Evolutionary conservation across 306 rosid species (phyloP).

Genomic region (Quercus suber): DNA sequence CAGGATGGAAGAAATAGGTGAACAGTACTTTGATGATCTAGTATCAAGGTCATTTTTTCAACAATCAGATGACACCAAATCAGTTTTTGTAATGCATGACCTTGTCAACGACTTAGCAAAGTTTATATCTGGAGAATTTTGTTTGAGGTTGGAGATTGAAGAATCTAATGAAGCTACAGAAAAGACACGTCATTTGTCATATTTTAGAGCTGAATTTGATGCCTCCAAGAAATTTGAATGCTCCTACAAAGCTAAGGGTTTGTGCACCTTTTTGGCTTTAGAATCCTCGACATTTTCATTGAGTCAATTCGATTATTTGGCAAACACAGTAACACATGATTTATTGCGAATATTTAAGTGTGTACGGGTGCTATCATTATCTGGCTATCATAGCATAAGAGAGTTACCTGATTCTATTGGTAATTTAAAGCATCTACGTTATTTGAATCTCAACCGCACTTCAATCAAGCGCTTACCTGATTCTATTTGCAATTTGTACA

Average conservation of each 20-base stretch:
- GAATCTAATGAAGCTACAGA: not conserved
- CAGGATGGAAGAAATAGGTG: conserved; percentile 13
- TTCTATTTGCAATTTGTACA: conserved; percentile 4
- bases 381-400: not conserved
- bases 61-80: not conserved
- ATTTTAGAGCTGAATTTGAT: not conserved
- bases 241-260: not conserved
- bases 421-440: conserved; percentile 5
- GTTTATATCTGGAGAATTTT: not conserved
- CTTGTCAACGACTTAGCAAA: conserved; percentile 21
- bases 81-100: conserved; percentile 20
- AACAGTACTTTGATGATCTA: conserved; percentile 5
- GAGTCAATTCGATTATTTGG: not conserved
- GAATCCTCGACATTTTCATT: not conserved
- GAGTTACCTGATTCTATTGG: conserved; percentile 1
- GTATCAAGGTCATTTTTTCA: conserved; percentile 26
- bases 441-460: conserved; percentile 7
- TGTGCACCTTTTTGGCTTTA: not conserved
- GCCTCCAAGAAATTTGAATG: not conserved
- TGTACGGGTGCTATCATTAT: not conserved
- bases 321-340: not conserved
- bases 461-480: not conserved
- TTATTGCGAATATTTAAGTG: not conserved
- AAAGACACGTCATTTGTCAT: conserved; percentile 17
- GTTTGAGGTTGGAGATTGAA: not conserved